Conservation (phyloP, 1,284 basidiomycete genomes). For the Sphaerobolus stellatus region DNA sequence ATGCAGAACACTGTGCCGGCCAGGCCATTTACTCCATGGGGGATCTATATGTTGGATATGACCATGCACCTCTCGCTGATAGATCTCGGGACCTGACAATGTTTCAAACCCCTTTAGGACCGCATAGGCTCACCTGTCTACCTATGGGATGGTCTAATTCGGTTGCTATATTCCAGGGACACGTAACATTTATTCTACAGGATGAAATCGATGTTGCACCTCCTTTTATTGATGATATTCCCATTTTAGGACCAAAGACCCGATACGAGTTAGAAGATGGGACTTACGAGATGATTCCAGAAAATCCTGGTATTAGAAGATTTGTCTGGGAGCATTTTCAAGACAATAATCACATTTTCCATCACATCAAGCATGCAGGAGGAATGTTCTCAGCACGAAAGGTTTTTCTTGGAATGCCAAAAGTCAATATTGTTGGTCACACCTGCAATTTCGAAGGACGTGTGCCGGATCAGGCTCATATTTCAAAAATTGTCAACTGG, state of each 20-base stretch:
- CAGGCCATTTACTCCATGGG: constrained; percentile 28
- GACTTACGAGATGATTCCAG: background rate
- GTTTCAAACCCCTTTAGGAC: constrained; percentile 25
- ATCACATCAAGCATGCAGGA: constrained; percentile 19
- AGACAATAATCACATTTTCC: constrained; percentile 30
- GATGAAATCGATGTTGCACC: constrained; percentile 35
- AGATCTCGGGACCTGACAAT: constrained; percentile 31
- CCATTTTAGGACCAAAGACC: constrained; percentile 6
- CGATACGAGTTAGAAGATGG: constrained; percentile 10
- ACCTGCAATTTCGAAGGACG: constrained; percentile 23
- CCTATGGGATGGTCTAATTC: constrained; percentile 45
- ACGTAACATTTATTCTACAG: constrained; percentile 35
- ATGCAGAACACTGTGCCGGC: constrained; percentile 15
- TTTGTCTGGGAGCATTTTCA: constrained; percentile 37
- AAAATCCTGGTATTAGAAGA: constrained; percentile 31
- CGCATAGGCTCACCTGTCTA: constrained; percentile 25
- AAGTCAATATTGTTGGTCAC: constrained; percentile 22
- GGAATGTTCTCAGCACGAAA: constrained; percentile 23
- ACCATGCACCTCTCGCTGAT: constrained; percentile 24
- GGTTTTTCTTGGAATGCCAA: constrained; percentile 11
- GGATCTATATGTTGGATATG: constrained; percentile 31
- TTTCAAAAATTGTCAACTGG: constrained; percentile 32
- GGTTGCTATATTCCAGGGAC: constrained; percentile 35
- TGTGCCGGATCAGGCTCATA: constrained; percentile 13
- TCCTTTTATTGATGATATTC: constrained; percentile 25